Conservation (phyloP, 2,329 filamentous ascomycete species). For the Myriosclerotinia duriaeana region DNA sequence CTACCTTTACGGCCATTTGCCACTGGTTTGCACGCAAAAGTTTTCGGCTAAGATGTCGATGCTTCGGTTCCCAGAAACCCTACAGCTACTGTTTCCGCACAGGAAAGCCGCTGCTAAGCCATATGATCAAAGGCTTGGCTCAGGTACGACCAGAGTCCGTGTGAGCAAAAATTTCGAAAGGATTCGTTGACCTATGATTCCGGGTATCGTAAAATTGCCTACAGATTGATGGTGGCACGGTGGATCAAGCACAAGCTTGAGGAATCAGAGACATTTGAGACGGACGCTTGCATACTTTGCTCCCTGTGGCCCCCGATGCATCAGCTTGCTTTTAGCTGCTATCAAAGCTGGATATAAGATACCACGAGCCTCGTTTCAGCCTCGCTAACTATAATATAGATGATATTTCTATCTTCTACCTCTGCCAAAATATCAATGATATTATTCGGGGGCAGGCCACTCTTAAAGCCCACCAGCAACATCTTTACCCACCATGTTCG, state of each 20-base stretch:
- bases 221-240: neutral
- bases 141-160: constrained; percentile 4
- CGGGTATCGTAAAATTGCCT: neutral
- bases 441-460: too few relatives aligned
- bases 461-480: too few relatives aligned
- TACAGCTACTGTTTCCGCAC: neutral
- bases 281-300: constrained; percentile 15
- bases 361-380: neutral
- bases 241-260: constrained; percentile 10
- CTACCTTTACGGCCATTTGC: too few relatives aligned
- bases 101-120: constrained; percentile 8
- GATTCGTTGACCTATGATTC: neutral
- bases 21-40: too few relatives aligned
- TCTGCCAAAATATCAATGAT: too few relatives aligned
- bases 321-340: neutral
- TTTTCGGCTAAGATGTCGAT: neutral
- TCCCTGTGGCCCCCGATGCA: constrained; percentile 8
- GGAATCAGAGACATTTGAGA: constrained; percentile 7
- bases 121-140: neutral
- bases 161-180: constrained; percentile 7
- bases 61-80: neutral
- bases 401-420: constrained; percentile 4
- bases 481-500: too few relatives aligned
- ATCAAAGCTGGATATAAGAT: constrained; percentile 10
- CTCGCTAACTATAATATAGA: neutral